These are phyloP conservation scores for Wickerhamomyces mucosus DNA, from an alignment of 805 yeast species.

Conservation along the genomic window DNA sequence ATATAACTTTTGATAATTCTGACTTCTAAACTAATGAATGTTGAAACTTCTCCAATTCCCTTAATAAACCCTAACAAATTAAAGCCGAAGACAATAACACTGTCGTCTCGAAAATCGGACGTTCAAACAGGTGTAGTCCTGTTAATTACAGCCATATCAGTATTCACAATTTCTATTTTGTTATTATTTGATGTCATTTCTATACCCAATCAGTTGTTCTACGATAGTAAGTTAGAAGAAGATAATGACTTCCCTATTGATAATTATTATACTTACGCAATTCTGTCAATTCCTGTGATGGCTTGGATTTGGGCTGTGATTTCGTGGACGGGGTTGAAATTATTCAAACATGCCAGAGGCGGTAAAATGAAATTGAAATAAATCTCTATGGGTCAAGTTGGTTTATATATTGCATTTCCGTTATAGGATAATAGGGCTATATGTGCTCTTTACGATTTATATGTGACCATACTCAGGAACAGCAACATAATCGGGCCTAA, in stretches of 20 bases:
- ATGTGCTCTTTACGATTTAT: too few species aligned
- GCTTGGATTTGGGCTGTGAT: conserved; percentile 63
- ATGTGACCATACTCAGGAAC: too few species aligned
- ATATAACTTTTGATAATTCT: too few species aligned
- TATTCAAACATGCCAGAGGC: conserved; percentile 73
- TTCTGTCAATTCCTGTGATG: conserved; percentile 25
- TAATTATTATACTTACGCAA: conserved; percentile 27
- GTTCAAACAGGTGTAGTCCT: conserved; percentile 7
- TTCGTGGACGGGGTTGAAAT: conserved; percentile 74
- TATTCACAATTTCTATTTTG: conserved; percentile 6
- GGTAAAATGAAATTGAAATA: conserved; percentile 9
- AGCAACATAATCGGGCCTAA: too few species aligned
- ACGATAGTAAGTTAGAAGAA: background rate
- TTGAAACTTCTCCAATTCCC: too few species aligned
- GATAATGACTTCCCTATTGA: conserved; percentile 28
- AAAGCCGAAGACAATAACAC: too few species aligned
- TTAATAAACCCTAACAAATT: too few species aligned
- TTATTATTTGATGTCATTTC: conserved; percentile 6
- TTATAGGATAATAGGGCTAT: too few species aligned
- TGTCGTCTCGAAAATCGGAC: too few species aligned
- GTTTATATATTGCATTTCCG: background rate
- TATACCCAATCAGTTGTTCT: conserved; percentile 4
- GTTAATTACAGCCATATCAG: conserved; percentile 6
- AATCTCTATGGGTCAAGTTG: background rate
- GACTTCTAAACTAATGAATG: too few species aligned